Evolutionary conservation across 78 protist species (phyloP).

Genomic region (Pigoraptor vietnamica): DNA sequence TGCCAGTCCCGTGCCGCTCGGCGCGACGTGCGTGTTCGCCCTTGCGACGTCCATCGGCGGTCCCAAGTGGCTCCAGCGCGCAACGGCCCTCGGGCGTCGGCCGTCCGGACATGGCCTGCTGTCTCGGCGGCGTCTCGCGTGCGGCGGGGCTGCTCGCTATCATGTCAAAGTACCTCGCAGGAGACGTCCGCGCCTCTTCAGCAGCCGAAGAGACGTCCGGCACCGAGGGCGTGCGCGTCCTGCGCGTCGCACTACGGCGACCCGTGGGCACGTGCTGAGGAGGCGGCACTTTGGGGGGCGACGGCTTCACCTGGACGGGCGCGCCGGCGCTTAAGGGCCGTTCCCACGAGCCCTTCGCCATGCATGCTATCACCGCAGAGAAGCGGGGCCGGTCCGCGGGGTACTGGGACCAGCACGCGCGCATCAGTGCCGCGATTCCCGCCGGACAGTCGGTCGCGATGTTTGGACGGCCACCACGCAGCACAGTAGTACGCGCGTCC

Average conservation of each 20-base stretch:
- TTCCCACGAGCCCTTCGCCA: not conserved
- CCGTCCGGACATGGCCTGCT: not conserved
- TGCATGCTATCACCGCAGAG: not conserved
- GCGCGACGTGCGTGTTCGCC: not conserved
- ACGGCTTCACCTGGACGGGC: not conserved
- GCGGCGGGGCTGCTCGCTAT: not conserved
- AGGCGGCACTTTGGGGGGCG: not conserved
- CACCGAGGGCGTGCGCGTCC: not conserved
- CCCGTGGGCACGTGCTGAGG: not conserved
- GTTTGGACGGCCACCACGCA: not conserved
- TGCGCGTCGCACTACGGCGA: not conserved
- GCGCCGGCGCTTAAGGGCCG: not conserved
- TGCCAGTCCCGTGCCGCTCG: not conserved
- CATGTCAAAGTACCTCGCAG: not conserved
- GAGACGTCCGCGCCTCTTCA: too few relatives aligned
- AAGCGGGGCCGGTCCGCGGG: not conserved
- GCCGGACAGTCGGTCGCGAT: not conserved
- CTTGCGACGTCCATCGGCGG: not conserved
- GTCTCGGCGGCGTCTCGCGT: not conserved
- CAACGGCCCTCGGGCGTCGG: not conserved
- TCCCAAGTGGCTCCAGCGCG: too few relatives aligned
- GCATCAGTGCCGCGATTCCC: not conserved
- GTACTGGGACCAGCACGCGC: not conserved
- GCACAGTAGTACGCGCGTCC: not conserved
- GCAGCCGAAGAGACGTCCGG: too few relatives aligned